Conservation (phyloP, 2,329 filamentous ascomycete species). For the Cercospora citrullina region DNA sequence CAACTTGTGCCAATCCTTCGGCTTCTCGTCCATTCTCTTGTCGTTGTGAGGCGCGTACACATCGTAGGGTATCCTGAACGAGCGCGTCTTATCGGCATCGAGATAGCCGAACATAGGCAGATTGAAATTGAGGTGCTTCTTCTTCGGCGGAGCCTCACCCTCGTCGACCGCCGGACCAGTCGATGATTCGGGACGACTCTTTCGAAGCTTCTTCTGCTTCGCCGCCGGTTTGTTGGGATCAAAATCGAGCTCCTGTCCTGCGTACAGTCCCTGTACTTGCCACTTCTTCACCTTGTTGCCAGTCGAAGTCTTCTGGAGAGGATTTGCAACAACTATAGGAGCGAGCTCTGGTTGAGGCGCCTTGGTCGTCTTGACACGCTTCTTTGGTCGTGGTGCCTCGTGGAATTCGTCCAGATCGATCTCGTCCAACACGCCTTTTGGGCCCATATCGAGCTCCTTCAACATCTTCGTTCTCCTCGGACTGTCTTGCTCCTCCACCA, state of each 20-base stretch:
- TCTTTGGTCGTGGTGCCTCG: slow-evolving; percentile 30
- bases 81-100: slow-evolving; percentile 56
- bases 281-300: slow-evolving; percentile 67
- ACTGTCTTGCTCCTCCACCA: slow-evolving; percentile 27
- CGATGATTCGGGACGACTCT: slow-evolving; percentile 36
- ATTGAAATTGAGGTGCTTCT: slow-evolving; percentile 40
- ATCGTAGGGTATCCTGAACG: slow-evolving; percentile 88
- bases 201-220: slow-evolving; percentile 46
- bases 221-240: slow-evolving; percentile 43
- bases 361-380: slow-evolving; percentile 31
- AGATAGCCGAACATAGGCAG: slow-evolving; percentile 50
- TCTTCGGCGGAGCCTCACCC: slow-evolving; percentile 52
- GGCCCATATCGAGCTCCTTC: slow-evolving; percentile 38
- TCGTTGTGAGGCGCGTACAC: slow-evolving; percentile 79
- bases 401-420: slow-evolving; percentile 35
- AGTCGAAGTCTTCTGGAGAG: slow-evolving; percentile 32
- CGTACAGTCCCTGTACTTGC: slow-evolving; percentile 79
- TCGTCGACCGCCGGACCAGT: slow-evolving; percentile 38
- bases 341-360: slow-evolving; percentile 28
- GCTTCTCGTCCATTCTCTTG: slow-evolving; percentile 73
- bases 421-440: slow-evolving; percentile 37
- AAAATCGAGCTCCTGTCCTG: slow-evolving; percentile 66
- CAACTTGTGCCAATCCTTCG: slow-evolving; percentile 87
- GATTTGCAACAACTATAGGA: slow-evolving; percentile 27
- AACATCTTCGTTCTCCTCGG: slow-evolving; percentile 30